Percentiles rank a stretch among this genome's conserved stretches.
These are phyloP conservation scores for Clonostachys rhizophaga DNA, from an alignment of 2,329 filamentous ascomycete species.

Conservation along the genomic window DNA sequence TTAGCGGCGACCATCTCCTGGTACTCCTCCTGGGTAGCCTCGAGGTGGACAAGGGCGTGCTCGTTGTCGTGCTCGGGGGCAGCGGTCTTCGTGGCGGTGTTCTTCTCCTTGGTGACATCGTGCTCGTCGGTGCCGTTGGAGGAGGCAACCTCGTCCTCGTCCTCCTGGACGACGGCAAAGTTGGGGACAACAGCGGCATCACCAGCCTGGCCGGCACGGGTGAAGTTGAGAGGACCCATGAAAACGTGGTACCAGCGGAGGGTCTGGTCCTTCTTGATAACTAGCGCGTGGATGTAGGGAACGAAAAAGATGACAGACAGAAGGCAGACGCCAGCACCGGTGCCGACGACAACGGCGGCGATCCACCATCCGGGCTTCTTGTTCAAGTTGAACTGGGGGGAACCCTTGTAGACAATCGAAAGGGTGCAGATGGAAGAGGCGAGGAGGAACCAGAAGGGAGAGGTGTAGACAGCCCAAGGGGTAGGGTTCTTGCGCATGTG, in stretches of 20 bases:
- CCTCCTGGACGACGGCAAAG: slow-evolving; percentile 72
- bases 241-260: slow-evolving; percentile 60
- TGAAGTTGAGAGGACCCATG: slow-evolving; percentile 60
- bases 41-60: slow-evolving; percentile 12
- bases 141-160: slow-evolving; percentile 36
- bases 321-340: slow-evolving; percentile 52
- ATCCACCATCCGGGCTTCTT: slow-evolving; percentile 67
- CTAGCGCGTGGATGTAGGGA: slow-evolving; percentile 60
- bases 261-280: slow-evolving; percentile 64
- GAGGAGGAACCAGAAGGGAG: slow-evolving; percentile 74
- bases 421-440: slow-evolving; percentile 70
- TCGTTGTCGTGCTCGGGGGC: neutral
- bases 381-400: slow-evolving; percentile 59
- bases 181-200: slow-evolving; percentile 57
- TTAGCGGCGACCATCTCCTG: slow-evolving; percentile 56
- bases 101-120: slow-evolving; percentile 29
- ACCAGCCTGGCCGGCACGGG: slow-evolving; percentile 48
- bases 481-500: slow-evolving; percentile 66
- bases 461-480: slow-evolving; percentile 67
- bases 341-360: slow-evolving; percentile 61
- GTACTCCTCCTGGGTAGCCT: slow-evolving; percentile 50
- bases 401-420: slow-evolving; percentile 78
- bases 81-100: neutral
- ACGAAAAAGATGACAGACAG: slow-evolving; percentile 68
- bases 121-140: slow-evolving; percentile 34